Evolutionary conservation across 495 filamentous ascomycete species (phyloP), one percentile per base, ranked within the genome.

Genomic region (Hypoxylon lienhwacheense): DNA sequence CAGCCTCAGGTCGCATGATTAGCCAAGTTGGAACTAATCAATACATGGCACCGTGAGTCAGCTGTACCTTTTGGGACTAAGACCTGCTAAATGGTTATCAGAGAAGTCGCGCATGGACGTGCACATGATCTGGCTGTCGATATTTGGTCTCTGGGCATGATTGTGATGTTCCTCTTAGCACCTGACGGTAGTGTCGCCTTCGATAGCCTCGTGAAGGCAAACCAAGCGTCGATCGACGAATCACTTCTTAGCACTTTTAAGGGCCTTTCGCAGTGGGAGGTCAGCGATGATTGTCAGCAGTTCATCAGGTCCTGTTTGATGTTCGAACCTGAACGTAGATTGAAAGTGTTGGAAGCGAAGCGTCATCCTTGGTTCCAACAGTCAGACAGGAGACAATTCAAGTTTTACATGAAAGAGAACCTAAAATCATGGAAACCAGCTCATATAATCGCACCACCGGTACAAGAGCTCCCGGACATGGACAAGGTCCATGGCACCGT

Each of bases 31-130:
- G 89, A 1, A 91, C 89, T 1, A 33, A 60, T 0, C 78, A 81
- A 28, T 91, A 84, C 53, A 74, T 75, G 47, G 86, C 89, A 24
- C 89, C 89, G 89, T 91, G 66, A 80, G 87, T 65, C 5, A 8
- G 11, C 11, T 11, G 3, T 2, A 11, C 7, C 17, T n/a, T 8
- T 3, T 14, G 3, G 1, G 1, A 1, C 8, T 0, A 25, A 25
- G 7, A 11, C 21, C n/a, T 58, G 19, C 41, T 57, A 20, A 37
- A 32, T 3, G 5, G 32, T 4, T 34, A 46, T 31, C n/a, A 69
- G 72, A 1, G 68, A 63, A 49, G 44, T 48, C 46, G 46, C 26
- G 35, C 34, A 44, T 1, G 50, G 58, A 7, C 53, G 41, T 50
- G 32, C 39, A 12, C 62, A 70, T 46, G 61, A 45, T 47, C 24